phyloP scores from a whole-genome alignment of 441 rosid species.

The Corymbia citriodora region DNA sequence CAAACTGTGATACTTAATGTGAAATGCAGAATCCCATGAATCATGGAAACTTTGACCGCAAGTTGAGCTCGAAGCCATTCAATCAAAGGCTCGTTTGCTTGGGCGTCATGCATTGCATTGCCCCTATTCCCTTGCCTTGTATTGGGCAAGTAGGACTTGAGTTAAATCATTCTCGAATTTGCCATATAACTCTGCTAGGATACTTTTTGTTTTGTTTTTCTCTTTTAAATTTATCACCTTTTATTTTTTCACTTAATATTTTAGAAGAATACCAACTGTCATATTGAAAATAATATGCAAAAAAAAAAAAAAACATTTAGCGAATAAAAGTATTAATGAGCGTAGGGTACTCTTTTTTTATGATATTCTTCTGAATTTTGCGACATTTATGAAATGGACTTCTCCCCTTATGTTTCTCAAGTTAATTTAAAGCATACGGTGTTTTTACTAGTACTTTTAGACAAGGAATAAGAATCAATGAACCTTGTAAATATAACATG shows the following conservation, averaged over 20 bases:
- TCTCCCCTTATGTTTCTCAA: neutral
- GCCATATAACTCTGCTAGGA: no score
- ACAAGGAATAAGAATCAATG: neutral
- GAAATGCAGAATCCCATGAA: no score
- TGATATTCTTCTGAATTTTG: neutral
- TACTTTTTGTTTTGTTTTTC: no score
- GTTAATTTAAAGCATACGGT: neutral
- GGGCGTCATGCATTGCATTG: no score
- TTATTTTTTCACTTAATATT: neutral
- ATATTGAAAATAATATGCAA: neutral
- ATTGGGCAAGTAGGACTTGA: no score
- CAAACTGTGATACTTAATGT: no score
- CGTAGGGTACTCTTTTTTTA: neutral
- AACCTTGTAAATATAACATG: neutral
- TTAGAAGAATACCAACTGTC: neutral
- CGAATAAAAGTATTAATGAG: neutral
- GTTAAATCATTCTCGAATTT: no score
- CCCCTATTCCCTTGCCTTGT: no score
- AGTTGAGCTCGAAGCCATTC: no score
- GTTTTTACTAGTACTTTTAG: neutral
- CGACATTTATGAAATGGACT: neutral
- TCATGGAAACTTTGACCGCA: accelerated
- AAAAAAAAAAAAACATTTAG: accelerated
- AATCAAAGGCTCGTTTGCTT: no score
- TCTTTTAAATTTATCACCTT: neutral